These are phyloP conservation scores for Naematelia encephala DNA, from an alignment of 768 basidiomycete genomes.

Conservation along the genomic window DNA sequence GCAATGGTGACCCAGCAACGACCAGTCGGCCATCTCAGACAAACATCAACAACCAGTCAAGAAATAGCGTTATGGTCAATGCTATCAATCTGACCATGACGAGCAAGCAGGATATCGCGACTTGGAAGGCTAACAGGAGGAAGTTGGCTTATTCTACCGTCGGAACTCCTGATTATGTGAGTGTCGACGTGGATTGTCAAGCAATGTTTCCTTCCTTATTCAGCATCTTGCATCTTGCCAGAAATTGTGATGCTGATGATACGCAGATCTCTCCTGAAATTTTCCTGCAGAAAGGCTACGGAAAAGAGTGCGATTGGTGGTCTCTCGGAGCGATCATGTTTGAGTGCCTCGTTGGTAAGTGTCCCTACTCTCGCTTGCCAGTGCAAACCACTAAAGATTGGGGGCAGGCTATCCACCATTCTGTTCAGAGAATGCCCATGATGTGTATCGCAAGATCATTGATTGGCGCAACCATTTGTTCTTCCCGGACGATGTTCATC, in stretches of 20 bases:
- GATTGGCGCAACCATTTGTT: constrained; percentile 82
- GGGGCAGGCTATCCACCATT: constrained; percentile 78
- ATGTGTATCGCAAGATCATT: constrained; percentile 97
- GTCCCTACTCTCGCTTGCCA: background rate
- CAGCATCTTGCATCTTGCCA: background rate
- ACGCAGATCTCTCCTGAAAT: constrained; percentile 84
- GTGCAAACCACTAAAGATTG: background rate
- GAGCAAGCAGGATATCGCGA: constrained; percentile 77
- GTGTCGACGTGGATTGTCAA: constrained; percentile 11
- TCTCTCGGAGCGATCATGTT: constrained; percentile 98
- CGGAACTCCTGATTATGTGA: constrained; percentile 81
- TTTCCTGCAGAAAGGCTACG: constrained; percentile 94
- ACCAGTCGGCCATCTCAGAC: constrained; percentile 52
- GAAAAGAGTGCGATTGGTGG: constrained; percentile 99
- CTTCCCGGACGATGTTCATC: constrained; percentile 91
- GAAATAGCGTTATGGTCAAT: constrained; percentile 97
- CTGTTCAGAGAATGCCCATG: constrained; percentile 93
- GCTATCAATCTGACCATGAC: constrained; percentile 95
- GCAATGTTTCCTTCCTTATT: background rate
- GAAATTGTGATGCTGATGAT: background rate
- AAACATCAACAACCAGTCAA: constrained; percentile 51
- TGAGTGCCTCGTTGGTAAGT: constrained; percentile 77
- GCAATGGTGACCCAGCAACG: constrained; percentile 55
- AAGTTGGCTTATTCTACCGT: constrained; percentile 98
- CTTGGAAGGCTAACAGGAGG: constrained; percentile 97